Percentiles rank a stretch among this genome's conserved stretches.
These are phyloP conservation scores for Nicotiana rustica DNA, from an alignment of 305 asterid genomes.

Conservation along the genomic window DNA sequence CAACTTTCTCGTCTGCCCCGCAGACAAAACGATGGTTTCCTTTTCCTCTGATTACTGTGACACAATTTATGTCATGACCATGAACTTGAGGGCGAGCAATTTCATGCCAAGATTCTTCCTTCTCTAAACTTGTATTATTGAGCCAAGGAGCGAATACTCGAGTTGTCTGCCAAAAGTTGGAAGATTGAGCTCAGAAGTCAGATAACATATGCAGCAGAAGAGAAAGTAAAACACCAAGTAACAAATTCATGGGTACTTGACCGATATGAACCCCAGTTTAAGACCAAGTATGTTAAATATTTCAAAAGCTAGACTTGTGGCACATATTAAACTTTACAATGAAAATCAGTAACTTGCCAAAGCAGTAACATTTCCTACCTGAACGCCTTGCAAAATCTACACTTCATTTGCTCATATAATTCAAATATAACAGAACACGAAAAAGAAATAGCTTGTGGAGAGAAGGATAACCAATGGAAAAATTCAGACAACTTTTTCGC, in stretches of 20 bases:
- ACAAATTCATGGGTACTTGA: not conserved
- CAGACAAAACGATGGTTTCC: constrained; percentile 91
- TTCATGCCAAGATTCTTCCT: constrained; percentile 86
- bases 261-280: not conserved
- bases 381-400: constrained; percentile 16
- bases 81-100: constrained; percentile 99
- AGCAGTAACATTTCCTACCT: constrained; percentile 11
- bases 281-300: not conserved
- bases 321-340: not conserved
- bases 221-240: constrained; percentile 12
- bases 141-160: constrained; percentile 86
- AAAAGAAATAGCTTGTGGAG: not conserved
- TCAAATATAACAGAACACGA: not conserved
- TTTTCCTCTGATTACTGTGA: constrained; percentile 71
- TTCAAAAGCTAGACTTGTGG: not conserved
- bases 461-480: not conserved
- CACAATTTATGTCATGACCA: constrained; percentile 95
- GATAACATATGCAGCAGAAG: constrained; percentile 31
- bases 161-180: constrained; percentile 69
- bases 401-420: not conserved
- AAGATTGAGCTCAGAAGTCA: constrained; percentile 31
- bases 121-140: constrained; percentile 47
- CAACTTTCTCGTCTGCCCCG: constrained; percentile 97
- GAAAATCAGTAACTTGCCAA: not conserved
- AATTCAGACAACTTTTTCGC: not conserved